Evolutionary conservation across 768 basidiomycete genomes (phyloP).

Genomic region (Rhodosporidiobolus odoratus): DNA sequence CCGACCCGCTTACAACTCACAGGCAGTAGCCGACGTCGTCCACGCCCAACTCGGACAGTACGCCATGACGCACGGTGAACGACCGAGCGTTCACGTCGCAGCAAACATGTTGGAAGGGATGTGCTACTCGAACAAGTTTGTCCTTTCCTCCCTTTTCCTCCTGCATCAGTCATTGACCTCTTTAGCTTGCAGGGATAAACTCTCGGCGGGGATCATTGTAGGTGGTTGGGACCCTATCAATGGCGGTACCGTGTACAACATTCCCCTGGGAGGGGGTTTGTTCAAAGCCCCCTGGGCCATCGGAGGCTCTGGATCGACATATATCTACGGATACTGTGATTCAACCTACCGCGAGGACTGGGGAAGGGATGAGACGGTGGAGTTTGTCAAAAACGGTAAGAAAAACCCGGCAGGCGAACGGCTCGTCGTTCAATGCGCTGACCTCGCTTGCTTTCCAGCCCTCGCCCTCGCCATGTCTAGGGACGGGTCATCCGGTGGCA

Average conservation of each 20-base stretch:
- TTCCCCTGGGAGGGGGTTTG: conserved; percentile 90
- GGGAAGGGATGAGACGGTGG: conserved; percentile 79
- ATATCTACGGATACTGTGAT: conserved; percentile 98
- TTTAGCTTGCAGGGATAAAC: conserved; percentile 39
- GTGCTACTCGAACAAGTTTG: conserved; percentile 90
- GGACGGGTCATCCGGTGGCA: conserved; percentile 96
- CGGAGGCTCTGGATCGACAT: conserved; percentile 85
- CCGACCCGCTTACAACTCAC: background rate
- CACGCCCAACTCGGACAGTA: conserved; percentile 42
- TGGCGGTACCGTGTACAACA: conserved; percentile 92
- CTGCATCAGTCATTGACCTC: background rate
- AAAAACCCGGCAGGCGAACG: background rate
- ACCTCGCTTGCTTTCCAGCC: conserved; percentile 52
- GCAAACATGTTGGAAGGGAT: conserved; percentile 77
- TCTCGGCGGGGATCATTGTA: conserved; percentile 92
- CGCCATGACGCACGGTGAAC: conserved; percentile 51
- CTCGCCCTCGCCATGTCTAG: conserved; percentile 92
- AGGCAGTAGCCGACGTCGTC: conserved; percentile 74
- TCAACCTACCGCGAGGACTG: conserved; percentile 93
- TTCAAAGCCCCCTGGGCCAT: conserved; percentile 99
- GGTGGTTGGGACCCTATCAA: conserved; percentile 91
- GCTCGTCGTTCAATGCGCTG: background rate
- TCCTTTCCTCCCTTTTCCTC: background rate
- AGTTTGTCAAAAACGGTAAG: conserved; percentile 94
- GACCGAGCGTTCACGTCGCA: conserved; percentile 70